A percentile compares a stretch with the other conserved stretches of the same genome.
Conservation (phyloP, 345 rosid species). For the Iberis pinnata region DNA sequence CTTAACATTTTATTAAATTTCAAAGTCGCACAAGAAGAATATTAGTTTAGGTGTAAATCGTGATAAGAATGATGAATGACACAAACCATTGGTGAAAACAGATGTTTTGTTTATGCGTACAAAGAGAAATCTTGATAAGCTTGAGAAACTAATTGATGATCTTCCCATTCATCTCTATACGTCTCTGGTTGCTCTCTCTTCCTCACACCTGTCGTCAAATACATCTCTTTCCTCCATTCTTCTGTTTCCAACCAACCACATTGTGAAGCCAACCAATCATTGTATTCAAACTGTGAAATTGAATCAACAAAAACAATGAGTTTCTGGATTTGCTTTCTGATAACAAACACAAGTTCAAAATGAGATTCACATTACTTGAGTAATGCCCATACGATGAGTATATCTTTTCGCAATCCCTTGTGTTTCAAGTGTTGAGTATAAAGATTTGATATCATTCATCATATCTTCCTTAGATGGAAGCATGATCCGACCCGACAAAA, state of each 20-base stretch:
- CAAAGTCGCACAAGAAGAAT: no score
- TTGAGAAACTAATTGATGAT: slow-evolving; percentile 37
- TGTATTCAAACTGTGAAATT: slow-evolving; percentile 45
- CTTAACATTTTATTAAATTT: no score
- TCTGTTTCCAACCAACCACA: slow-evolving; percentile 33
- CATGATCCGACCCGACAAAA: slow-evolving; percentile 54
- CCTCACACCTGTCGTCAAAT: neutral
- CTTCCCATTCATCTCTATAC: slow-evolving; percentile 58
- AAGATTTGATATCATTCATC: slow-evolving; percentile 48
- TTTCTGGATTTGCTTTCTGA: neutral
- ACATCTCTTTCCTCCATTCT: slow-evolving; percentile 57
- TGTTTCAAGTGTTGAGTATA: slow-evolving; percentile 50
- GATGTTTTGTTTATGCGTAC: no score
- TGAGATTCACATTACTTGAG: slow-evolving; percentile 43
- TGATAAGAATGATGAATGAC: no score
- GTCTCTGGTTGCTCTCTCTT: slow-evolving; percentile 25
- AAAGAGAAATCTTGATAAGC: slow-evolving; percentile 41
- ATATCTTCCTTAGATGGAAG: slow-evolving; percentile 63
- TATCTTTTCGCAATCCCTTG: slow-evolving; percentile 51
- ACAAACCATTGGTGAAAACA: no score
- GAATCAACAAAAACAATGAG: neutral
- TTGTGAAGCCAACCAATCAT: slow-evolving; percentile 51
- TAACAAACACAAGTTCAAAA: neutral
- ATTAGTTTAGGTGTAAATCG: no score
- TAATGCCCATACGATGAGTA: slow-evolving; percentile 40